phyloP scores from a whole-genome alignment of 495 filamentous ascomycete genomes.

The Staphylotrichum longicolle region DNA sequence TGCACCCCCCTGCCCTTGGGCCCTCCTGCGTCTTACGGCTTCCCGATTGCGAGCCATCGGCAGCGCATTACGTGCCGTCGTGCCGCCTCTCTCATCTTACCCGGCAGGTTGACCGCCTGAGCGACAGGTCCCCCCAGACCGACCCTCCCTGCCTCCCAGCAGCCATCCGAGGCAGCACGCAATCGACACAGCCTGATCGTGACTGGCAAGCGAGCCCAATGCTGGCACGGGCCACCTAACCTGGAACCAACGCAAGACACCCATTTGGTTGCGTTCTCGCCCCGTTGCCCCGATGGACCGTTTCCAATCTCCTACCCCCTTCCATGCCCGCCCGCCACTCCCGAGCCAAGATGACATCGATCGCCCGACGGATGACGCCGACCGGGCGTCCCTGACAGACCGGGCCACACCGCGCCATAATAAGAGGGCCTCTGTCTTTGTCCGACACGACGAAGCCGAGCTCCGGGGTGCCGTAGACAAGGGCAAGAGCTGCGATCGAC shows the following conservation, averaged over 20 bases:
- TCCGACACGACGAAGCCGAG: constrained; percentile 10
- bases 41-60: constrained; percentile 28
- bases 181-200: constrained; percentile 32
- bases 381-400: constrained; percentile 24
- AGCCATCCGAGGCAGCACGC: constrained; percentile 34
- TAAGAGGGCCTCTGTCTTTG: constrained; percentile 17
- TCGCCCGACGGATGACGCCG: constrained; percentile 27
- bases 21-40: background rate
- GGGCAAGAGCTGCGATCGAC: constrained; percentile 41
- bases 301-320: constrained; percentile 23
- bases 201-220: constrained; percentile 33
- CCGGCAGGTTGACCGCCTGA: constrained; percentile 14
- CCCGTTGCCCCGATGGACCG: constrained; percentile 27
- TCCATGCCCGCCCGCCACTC: constrained; percentile 25
- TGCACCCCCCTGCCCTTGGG: background rate
- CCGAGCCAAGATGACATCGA: constrained; percentile 33
- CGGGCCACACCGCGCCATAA: constrained; percentile 11
- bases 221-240: constrained; percentile 33
- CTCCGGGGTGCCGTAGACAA: constrained; percentile 11
- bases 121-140: constrained; percentile 6
- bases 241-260: constrained; percentile 31
- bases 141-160: constrained; percentile 10
- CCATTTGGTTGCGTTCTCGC: constrained; percentile 22
- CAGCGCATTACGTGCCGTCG: constrained; percentile 33
- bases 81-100: constrained; percentile 15